phyloP scores from a whole-genome alignment of 148 eudicot species.

The Chenopodium berlandieri region DNA sequence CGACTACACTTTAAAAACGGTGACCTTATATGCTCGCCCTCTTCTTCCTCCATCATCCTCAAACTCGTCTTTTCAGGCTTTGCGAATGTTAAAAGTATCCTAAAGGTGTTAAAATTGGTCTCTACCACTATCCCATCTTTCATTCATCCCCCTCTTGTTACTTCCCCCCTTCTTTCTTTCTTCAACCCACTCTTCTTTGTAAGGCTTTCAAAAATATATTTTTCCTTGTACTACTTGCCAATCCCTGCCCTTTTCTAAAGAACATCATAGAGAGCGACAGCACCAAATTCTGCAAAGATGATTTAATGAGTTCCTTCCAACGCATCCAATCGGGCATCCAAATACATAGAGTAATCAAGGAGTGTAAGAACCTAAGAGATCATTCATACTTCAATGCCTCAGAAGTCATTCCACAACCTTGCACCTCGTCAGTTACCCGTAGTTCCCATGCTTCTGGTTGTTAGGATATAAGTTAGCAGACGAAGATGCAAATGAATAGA shows the following conservation, averaged over 20 bases:
- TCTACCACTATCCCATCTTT: too few species aligned
- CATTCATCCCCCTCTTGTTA: too few species aligned
- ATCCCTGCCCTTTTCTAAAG: conserved; percentile 36
- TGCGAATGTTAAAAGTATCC: too few species aligned
- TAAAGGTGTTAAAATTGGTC: too few species aligned
- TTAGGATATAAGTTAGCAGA: conserved; percentile 72
- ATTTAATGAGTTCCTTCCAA: conserved; percentile 72
- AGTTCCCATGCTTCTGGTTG: conserved; percentile 92
- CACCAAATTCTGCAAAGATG: conserved; percentile 77
- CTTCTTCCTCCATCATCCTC: too few species aligned
- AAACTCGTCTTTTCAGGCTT: too few species aligned
- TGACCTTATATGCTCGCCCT: too few species aligned
- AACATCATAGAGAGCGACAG: conserved; percentile 57
- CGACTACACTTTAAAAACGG: too few species aligned
- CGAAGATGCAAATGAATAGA: conserved; percentile 49
- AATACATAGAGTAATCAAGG: conserved; percentile 77
- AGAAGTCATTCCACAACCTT: conserved; percentile 99
- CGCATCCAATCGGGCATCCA: conserved; percentile 75
- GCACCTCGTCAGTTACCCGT: conserved; percentile 83
- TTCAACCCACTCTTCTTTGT: too few species aligned
- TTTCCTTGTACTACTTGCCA: too few species aligned
- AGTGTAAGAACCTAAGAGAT: conserved; percentile 97
- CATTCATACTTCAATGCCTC: conserved; percentile 98
- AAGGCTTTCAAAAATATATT: too few species aligned
- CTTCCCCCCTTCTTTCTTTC: too few species aligned